Base-by-base conservation (phyloP, 202 grass and related monocot genomes). In the Miscanthus sacchariflorus region DNA sequence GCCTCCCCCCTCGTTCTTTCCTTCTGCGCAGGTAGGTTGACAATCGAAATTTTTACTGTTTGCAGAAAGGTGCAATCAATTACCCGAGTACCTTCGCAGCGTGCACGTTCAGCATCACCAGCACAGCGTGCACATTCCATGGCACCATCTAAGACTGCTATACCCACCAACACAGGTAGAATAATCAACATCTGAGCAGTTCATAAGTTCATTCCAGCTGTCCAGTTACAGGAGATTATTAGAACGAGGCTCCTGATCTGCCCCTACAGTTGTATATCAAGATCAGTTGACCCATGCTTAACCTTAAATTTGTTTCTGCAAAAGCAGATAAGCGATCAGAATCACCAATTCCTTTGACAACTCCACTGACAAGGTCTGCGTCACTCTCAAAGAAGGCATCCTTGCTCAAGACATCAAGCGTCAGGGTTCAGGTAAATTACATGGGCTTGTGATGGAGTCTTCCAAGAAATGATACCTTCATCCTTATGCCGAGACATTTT, bases 361-460 rank as follows among this genome's bases (percentile, higher is more conserved):
- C 89, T 71, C 83, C 81, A 65, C 56, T 96, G 11, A 89, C 86
- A 78, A 89, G 91, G 45, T 92, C 94, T 40, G 91, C 76, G 40
- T 96, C 97, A 61, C 78, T 95, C 64, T 81, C 93, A 61, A 88
- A 82, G 61, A 93, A 90, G 86, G 45, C 97, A 75, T 93, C 93
- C 79, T 86, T 96, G 90, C 90, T 93, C 80, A 96, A 93, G 72
- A 92, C 97, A 59, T 91, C 92, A 43, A 96, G 94, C 80, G 90
- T 88, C 74, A 89, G 89, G 36, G 87, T 90, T 50, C 94, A 93
- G 97, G 97, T 99, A 93, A 87, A 76, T 9, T 58, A 83, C 14
- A 42, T 5, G 0, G 38, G 43, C 43, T 85, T 85, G 54, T 73
- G 19, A 76, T 12, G 19, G 13, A 79, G 19, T 67, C 56, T 5